A percentile compares a stretch with the other conserved stretches of the same genome.
phyloP scores from a whole-genome alignment of 257 asterid genomes.

The Solanum chiquidenum region DNA sequence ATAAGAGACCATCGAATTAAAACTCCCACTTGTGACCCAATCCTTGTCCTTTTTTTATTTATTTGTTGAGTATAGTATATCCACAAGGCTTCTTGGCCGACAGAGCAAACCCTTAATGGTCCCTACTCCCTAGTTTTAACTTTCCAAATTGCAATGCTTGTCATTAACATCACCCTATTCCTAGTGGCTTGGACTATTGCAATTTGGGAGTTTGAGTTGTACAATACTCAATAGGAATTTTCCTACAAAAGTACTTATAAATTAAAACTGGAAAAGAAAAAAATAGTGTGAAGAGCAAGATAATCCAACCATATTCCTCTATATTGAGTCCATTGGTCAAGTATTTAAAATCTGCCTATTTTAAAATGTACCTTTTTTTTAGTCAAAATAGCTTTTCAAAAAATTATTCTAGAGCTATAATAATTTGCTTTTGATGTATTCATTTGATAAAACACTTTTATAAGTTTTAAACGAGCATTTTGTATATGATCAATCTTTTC shows the following conservation, averaged over 20 bases:
- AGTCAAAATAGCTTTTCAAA: neutral
- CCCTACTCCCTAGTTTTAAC: neutral
- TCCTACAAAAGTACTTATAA: neutral
- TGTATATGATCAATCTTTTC: neutral
- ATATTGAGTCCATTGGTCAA: neutral
- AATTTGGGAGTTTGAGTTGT: neutral
- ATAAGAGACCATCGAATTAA: neutral
- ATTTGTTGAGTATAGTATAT: neutral
- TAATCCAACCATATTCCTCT: neutral
- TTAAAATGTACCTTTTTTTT: neutral
- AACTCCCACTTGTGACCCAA: neutral
- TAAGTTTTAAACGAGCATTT: neutral
- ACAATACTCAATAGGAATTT: neutral
- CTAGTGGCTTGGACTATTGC: neutral
- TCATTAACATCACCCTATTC: neutral
- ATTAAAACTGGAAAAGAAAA: neutral
- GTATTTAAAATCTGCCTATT: neutral
- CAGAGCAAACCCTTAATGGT: neutral
- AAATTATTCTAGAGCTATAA: neutral
- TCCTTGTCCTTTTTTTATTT: neutral
- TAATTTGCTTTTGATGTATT: neutral
- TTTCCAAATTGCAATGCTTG: neutral
- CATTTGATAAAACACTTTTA: neutral
- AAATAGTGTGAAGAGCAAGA: neutral
- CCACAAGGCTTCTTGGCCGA: neutral